Evolutionary conservation across 2,329 filamentous ascomycete genomes (phyloP), one percentile per base, ranked within the genome.

Genomic region (Neofusicoccum umdonicola): DNA sequence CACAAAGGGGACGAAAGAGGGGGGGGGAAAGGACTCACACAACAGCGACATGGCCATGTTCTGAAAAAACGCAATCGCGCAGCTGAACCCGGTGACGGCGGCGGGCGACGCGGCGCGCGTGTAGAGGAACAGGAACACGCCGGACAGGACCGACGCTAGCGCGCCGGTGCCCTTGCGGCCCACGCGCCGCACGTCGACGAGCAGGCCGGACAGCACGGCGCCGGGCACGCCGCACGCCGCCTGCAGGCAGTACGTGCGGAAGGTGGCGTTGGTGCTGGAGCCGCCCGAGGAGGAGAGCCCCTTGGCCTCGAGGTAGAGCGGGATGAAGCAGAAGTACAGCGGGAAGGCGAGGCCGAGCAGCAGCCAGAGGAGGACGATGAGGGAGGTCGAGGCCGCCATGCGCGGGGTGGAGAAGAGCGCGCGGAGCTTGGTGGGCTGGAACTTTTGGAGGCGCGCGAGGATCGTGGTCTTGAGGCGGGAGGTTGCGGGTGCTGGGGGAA

Each of bases 51-150:
- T 91, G 68, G 71, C 72, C 67, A 75, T 69, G 54, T 75, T 75
- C 57, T 90, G 88, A 67, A 87, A 85, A 72, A 92, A 90, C 8
- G 89, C 87, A 72, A 90, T 86, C 66, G 88, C 80, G 67, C 86
- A 91, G 0, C 84, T 87, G 73, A 90, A 90, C 54, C 82, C 81
- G 35, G 91, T 83, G 78, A 90, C 87, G 65, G 81, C 79, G 39
- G 78, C 75, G 0, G 85, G 80, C 51, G 85, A 82, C 3, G 80
- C 82, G 61, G 87, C 80, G 41, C 74, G 72, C 54, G 72, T 76
- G 71, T 80, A 82, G 39, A 81, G 69, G 69, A 82, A 80, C 60
- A 82, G 78, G 44, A 76, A 78, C 4, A 75, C 68, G 19, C 75
- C 80, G 77, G 81, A 80, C n/a, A 81, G 69, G 0, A 71, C 74